phyloP scores from a whole-genome alignment of 306 rosid genomes.

The Datisca glomerata region DNA sequence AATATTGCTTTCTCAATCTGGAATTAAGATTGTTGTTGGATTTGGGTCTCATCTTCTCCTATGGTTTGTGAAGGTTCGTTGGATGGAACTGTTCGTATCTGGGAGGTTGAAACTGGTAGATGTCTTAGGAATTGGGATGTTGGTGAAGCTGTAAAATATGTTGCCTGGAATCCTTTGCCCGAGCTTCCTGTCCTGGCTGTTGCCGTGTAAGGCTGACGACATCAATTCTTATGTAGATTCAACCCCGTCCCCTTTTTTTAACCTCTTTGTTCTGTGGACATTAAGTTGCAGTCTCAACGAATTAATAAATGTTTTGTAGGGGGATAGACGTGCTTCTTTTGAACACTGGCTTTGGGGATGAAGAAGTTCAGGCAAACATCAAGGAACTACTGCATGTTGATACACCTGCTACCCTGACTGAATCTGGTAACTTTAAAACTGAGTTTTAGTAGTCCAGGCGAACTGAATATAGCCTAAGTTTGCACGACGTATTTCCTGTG shows the following conservation, averaged over 20 bases:
- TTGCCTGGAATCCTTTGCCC: constrained; percentile 83
- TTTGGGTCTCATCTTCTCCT: constrained; percentile 12
- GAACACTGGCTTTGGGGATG: constrained; percentile 61
- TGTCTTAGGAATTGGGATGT: constrained; percentile 65
- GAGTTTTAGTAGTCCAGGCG: constrained; percentile 7
- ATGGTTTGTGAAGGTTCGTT: constrained; percentile 48
- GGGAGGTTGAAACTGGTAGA: constrained; percentile 93
- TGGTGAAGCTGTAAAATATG: constrained; percentile 72
- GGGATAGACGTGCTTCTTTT: constrained; percentile 67
- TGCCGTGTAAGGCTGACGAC: constrained; percentile 47
- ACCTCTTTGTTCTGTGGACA: too few relatives aligned
- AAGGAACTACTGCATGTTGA: constrained; percentile 55
- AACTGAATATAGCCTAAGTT: constrained; percentile 10
- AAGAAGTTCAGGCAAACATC: constrained; percentile 56
- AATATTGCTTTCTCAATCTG: constrained; percentile 9
- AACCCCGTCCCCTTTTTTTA: too few relatives aligned
- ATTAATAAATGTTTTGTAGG: constrained; percentile 32
- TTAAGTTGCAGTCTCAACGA: too few relatives aligned
- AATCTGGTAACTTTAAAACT: constrained; percentile 44
- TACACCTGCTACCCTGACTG: constrained; percentile 29
- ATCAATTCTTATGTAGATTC: neutral
- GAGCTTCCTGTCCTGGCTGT: constrained; percentile 67
- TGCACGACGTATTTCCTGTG: constrained; percentile 19
- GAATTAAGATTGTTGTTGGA: neutral
- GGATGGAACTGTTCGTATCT: constrained; percentile 85